phyloP scores from a whole-genome alignment of 352 stramenopile species.

The Plasmopara muralis region DNA sequence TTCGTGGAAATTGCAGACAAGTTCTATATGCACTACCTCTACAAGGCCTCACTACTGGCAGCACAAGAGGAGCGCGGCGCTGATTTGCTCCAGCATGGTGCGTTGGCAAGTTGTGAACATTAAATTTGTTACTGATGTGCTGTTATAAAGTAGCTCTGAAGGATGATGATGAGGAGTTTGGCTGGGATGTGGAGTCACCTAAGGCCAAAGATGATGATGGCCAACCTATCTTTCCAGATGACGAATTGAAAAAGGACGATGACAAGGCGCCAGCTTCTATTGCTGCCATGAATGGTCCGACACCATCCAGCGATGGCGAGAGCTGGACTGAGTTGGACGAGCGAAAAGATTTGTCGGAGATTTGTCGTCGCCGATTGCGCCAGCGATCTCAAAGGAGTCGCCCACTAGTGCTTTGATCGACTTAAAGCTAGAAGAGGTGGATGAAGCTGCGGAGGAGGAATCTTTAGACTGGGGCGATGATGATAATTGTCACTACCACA shows the following conservation, averaged over 20 bases:
- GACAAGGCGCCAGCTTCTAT: slow-evolving; percentile 10
- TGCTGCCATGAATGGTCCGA: slow-evolving; percentile 8
- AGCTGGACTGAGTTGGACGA: slow-evolving; percentile 67
- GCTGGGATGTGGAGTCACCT: slow-evolving; percentile 62
- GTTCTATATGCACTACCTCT: slow-evolving; percentile 70
- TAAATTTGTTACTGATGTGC: slow-evolving; percentile 4
- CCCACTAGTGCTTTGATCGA: slow-evolving; percentile 17
- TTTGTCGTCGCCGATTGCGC: slow-evolving; percentile 38
- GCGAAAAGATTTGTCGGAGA: slow-evolving; percentile 57
- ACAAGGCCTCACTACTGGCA: slow-evolving; percentile 62
- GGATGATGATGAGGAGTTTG: slow-evolving; percentile 60
- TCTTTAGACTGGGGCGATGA: slow-evolving; percentile 64
- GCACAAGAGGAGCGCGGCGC: slow-evolving; percentile 60
- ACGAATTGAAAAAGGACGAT: slow-evolving; percentile 28
- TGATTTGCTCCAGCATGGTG: slow-evolving; percentile 57
- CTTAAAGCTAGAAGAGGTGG: slow-evolving; percentile 29
- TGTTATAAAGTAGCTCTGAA: slow-evolving; percentile 31
- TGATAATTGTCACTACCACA: slow-evolving; percentile 30
- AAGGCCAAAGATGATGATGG: slow-evolving; percentile 31
- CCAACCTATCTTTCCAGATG: slow-evolving; percentile 36
- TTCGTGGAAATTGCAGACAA: slow-evolving; percentile 35
- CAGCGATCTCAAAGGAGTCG: slow-evolving; percentile 26
- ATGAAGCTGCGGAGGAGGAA: slow-evolving; percentile 35
- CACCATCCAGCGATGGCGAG: slow-evolving; percentile 50
- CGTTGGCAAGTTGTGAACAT: slow-evolving; percentile 1